Conservation (phyloP, 805 yeast genomes). For the Suhomyces pyralidae region DNA sequence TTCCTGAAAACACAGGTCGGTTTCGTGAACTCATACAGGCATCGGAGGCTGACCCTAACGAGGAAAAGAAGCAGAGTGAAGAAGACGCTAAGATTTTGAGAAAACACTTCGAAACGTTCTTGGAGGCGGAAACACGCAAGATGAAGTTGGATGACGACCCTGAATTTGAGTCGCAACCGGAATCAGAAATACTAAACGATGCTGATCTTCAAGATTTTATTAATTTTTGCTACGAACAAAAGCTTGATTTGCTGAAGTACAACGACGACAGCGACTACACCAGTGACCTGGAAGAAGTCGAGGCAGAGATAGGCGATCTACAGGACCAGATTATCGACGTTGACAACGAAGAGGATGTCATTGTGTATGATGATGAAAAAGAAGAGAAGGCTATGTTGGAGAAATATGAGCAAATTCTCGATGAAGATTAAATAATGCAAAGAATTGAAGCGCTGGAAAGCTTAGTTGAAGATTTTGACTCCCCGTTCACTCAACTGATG, state of each 20-base stretch:
- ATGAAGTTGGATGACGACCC: not conserved
- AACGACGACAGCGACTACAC: conserved; percentile 11
- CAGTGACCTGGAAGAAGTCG: conserved; percentile 1
- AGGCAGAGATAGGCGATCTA: not conserved
- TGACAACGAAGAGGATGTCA: conserved; percentile 10
- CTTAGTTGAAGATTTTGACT: conserved; percentile 22
- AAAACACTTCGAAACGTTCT: conserved; percentile 1
- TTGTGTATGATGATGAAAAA: conserved; percentile 9
- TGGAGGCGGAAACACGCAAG: not conserved
- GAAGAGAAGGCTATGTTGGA: conserved; percentile 6
- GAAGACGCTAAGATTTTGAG: not conserved
- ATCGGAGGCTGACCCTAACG: not conserved
- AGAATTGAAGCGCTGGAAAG: conserved; percentile 1
- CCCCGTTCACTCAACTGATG: conserved; percentile 53
- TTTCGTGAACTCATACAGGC: not conserved
- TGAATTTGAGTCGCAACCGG: not conserved
- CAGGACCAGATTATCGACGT: conserved; percentile 10
- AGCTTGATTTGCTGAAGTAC: conserved; percentile 3
- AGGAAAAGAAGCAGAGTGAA: not conserved
- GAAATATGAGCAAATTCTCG: conserved; percentile 1
- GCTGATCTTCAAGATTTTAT: conserved; percentile 9
- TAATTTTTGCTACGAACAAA: conserved; percentile 6
- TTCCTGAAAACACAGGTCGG: not conserved
- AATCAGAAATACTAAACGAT: not conserved
- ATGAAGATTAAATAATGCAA: not conserved